Percentiles rank a stretch among this genome's conserved stretches.
Evolutionary conservation across 441 rosid genomes (phyloP).

Genomic region (Mallotus repandus): DNA sequence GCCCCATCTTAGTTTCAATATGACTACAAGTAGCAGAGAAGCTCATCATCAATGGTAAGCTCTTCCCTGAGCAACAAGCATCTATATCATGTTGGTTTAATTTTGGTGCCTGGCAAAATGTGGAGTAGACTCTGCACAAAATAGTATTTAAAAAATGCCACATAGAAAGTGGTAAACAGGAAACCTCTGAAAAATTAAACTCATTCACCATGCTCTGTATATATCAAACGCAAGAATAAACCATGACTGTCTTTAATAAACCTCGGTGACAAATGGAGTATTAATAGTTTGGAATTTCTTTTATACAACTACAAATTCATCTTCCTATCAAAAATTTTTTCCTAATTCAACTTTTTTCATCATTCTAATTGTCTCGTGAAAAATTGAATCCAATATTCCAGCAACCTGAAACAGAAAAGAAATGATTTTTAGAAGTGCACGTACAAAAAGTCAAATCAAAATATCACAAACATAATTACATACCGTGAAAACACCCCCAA

Average conservation of each 20-base stretch:
- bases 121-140: not conserved
- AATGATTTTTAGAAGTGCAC: conserved; percentile 5
- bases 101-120: not conserved
- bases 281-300: conserved; percentile 22
- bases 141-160: no score
- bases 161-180: not conserved
- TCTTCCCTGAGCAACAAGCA: not conserved
- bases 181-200: conserved; percentile 2
- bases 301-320: conserved; percentile 31
- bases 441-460: not conserved
- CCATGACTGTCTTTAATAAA: conserved; percentile 18
- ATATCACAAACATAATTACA: conserved; percentile 31
- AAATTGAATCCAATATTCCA: conserved; percentile 86
- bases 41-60: not conserved
- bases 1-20: not conserved
- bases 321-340: conserved; percentile 67
- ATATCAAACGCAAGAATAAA: conserved; percentile 1
- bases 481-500: conserved; percentile 98
- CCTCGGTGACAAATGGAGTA: conserved; percentile 19
- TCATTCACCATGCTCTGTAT: conserved; percentile 16
- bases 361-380: conserved; percentile 81
- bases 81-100: not conserved
- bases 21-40: not conserved
- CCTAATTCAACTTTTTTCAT: conserved; percentile 91
- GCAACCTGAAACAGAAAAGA: conserved; percentile 69